phyloP scores from a whole-genome alignment of 2,329 filamentous ascomycete genomes.

The Leptoxyphium fumago region DNA sequence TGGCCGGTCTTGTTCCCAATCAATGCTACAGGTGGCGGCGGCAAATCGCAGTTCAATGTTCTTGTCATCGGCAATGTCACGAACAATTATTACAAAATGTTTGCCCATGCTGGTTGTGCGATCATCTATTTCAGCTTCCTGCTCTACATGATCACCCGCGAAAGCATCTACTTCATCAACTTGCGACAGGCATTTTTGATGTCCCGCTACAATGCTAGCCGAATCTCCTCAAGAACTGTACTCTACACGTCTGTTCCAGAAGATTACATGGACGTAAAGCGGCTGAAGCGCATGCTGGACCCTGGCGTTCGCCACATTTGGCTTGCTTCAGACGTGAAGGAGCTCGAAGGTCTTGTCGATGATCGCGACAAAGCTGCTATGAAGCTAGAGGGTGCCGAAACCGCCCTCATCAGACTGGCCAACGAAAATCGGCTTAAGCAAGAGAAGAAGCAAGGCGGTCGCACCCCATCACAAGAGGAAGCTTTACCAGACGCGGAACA shows the following conservation, averaged over 20 bases:
- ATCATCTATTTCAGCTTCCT: constrained; percentile 81
- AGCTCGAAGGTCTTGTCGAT: constrained; percentile 67
- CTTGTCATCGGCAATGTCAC: constrained; percentile 66
- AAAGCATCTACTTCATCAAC: constrained; percentile 85
- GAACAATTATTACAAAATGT: constrained; percentile 52
- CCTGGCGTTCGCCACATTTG: constrained; percentile 68
- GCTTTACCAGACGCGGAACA: constrained; percentile 49
- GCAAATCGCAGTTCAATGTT: constrained; percentile 53
- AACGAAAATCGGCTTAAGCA: constrained; percentile 58
- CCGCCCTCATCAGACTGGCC: constrained; percentile 66
- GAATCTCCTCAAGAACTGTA: constrained; percentile 79
- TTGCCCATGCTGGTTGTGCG: constrained; percentile 64
- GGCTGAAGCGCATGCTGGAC: constrained; percentile 67
- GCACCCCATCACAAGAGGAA: constrained; percentile 27
- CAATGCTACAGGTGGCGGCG: constrained; percentile 66
- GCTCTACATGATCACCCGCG: constrained; percentile 74
- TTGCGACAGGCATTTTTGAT: constrained; percentile 83
- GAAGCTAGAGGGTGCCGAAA: constrained; percentile 74
- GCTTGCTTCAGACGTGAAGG: constrained; percentile 62
- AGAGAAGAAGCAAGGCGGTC: constrained; percentile 38
- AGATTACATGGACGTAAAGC: constrained; percentile 61
- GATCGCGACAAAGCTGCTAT: constrained; percentile 67
- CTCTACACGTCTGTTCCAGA: constrained; percentile 76
- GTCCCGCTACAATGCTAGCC: constrained; percentile 67
- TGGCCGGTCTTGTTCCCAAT: constrained; percentile 84